A percentile compares a stretch with the other conserved stretches of the same genome.
Conservation (phyloP, 2,329 filamentous ascomycete genomes). For the Sporothrix pallida region DNA sequence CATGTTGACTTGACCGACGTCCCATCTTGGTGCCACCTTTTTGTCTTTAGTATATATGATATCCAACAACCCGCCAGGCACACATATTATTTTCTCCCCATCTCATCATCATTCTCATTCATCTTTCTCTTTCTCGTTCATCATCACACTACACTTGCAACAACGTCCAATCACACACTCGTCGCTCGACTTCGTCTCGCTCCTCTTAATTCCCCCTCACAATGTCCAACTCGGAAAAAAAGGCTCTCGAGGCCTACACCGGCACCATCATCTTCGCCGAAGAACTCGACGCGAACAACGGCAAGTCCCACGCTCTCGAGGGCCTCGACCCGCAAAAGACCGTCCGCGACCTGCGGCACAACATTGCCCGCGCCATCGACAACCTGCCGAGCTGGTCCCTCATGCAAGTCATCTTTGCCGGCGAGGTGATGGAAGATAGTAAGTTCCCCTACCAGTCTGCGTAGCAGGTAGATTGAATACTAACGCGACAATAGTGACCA, state of each 20-base stretch:
- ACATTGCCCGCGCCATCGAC: conserved; percentile 1
- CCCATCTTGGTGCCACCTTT: neutral
- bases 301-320: conserved; percentile 14
- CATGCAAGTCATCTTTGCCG: conserved; percentile 29
- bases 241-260: conserved; percentile 23
- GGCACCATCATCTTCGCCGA: conserved; percentile 24
- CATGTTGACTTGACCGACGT: conserved; percentile 5
- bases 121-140: too few relatives aligned
- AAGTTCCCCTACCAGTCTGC: neutral
- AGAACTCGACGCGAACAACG: conserved; percentile 22
- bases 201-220: neutral
- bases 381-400: conserved; percentile 3
- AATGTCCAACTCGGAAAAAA: conserved; percentile 6
- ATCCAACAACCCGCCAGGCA: too few relatives aligned
- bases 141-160: too few relatives aligned
- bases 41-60: too few relatives aligned
- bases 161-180: too few relatives aligned
- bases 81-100: too few relatives aligned
- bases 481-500: neutral
- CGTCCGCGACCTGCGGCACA: conserved; percentile 9
- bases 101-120: too few relatives aligned
- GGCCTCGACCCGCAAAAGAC: conserved; percentile 2
- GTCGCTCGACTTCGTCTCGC: neutral
- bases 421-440: conserved; percentile 20
- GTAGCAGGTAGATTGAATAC: neutral